A percentile compares a stretch with the other conserved stretches of the same genome.
Conservation (phyloP, 2,329 filamentous ascomycete species). For the Truncatella angustata region DNA sequence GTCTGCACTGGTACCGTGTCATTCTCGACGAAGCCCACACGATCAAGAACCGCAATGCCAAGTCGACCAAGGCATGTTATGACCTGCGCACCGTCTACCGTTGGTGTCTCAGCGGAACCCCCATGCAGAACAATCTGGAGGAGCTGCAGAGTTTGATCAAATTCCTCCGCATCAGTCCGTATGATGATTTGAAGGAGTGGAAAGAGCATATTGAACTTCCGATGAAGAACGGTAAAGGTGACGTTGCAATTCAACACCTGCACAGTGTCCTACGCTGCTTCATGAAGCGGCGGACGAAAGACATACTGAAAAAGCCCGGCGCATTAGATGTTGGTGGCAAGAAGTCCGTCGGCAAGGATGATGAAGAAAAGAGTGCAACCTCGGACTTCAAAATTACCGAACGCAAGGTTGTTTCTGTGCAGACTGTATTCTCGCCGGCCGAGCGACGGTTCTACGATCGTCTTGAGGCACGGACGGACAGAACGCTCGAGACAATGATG, state of each 20-base stretch:
- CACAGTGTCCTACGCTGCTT: slow-evolving; percentile 86
- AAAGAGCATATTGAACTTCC: slow-evolving; percentile 87
- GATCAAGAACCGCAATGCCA: slow-evolving; percentile 97
- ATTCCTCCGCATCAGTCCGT: slow-evolving; percentile 89
- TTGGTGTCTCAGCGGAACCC: slow-evolving; percentile 95
- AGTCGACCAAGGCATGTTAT: slow-evolving; percentile 89
- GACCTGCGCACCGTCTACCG: slow-evolving; percentile 82
- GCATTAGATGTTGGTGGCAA: slow-evolving; percentile 77
- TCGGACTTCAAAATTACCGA: slow-evolving; percentile 87
- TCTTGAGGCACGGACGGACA: slow-evolving; percentile 80
- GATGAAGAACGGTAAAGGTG: slow-evolving; percentile 85
- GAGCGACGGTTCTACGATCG: slow-evolving; percentile 85
- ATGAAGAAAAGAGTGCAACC: slow-evolving; percentile 45
- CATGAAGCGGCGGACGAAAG: slow-evolving; percentile 98
- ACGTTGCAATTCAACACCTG: slow-evolving; percentile 82
- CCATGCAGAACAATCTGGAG: slow-evolving; percentile 97
- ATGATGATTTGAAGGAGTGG: slow-evolving; percentile 83
- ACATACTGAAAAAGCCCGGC: slow-evolving; percentile 86
- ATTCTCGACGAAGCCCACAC: slow-evolving; percentile 96
- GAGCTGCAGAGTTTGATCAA: slow-evolving; percentile 92
- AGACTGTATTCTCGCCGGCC: slow-evolving; percentile 72
- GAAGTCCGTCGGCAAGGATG: slow-evolving; percentile 44
- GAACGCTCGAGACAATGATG: slow-evolving; percentile 87
- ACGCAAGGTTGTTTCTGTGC: slow-evolving; percentile 79
- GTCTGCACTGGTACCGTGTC: slow-evolving; percentile 89